Base-by-base conservation (phyloP, 352 stramenopile genomes). In the Blastocystis sp. region DNA sequence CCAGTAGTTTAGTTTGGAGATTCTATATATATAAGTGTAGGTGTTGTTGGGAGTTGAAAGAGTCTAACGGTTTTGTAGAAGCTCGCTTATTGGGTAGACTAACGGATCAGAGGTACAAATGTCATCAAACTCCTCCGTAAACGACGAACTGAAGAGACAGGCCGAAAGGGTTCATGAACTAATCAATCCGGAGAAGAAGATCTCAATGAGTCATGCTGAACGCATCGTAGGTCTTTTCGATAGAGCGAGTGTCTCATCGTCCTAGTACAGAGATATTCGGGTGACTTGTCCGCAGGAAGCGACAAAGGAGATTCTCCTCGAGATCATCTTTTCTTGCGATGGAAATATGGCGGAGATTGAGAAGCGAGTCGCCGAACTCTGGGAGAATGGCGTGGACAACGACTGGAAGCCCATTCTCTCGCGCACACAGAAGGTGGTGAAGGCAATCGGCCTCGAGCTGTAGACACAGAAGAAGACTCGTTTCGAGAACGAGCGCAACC, bases 311-410 rank as follows among this genome's bases (percentile, higher is more conserved):
- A 42, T 34, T 9, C 29, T 63, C 42, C 29, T 81, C 21, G 69
- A 81, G 18, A 81, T 81, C 48, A 81, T 81, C 27, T 54, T 49
- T 51, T 49, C 69, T 46, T 64, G 48, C 42, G 44, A 81, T 48
- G 69, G 69, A 81, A 64, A 81, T 57, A 81, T 81, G 32, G 36
- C 48, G n/a, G 51, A 32, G 14, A 81, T 81, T n/a, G 48, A 81
- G 36, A 27, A 36, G 6, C 9, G 63, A 81, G 49, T 81, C 16
- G 40, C 14, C 29, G 48, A 61, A 21, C 8, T 64, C 1, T 81
- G 69, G 69, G 69, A 81, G 42, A 38, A 61, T 48, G 69, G 40
- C 24, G 38, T 44, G n/a, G 34, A 63, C 24, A 44, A 81, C 69
- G 24, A 46, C 40, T 81, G 69, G 69, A 81, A 14, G 21, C 29